Conservation (phyloP, 306 rosid species). For the Castanea sativa region DNA sequence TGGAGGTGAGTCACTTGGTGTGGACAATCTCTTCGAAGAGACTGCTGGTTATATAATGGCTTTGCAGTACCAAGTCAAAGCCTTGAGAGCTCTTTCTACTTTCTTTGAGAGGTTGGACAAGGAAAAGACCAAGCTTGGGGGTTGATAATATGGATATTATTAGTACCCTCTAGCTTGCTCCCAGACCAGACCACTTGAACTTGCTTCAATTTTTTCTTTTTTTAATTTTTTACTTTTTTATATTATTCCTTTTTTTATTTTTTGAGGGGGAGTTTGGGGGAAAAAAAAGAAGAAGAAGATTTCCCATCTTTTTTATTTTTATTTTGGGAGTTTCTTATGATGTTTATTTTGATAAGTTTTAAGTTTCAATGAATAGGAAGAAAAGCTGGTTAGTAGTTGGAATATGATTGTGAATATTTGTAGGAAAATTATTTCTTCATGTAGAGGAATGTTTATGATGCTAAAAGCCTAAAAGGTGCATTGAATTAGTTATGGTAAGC, state of each 20-base stretch:
- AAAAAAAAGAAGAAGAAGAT: too few species aligned
- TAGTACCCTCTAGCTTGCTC: background rate
- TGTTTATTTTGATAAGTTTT: slow-evolving; percentile 21
- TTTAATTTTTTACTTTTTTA: background rate
- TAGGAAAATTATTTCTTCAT: slow-evolving; percentile 12
- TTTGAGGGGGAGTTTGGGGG: too few species aligned
- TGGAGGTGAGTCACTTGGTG: slow-evolving; percentile 63
- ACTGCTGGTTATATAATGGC: slow-evolving; percentile 80
- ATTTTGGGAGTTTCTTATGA: slow-evolving; percentile 7
- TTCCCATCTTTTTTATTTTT: slow-evolving; percentile 18
- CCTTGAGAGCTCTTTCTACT: slow-evolving; percentile 57
- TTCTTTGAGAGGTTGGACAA: slow-evolving; percentile 64
- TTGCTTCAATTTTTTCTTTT: slow-evolving; percentile 18
- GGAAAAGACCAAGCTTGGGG: slow-evolving; percentile 67
- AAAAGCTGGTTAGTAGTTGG: slow-evolving; percentile 8
- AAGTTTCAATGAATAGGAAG: slow-evolving; percentile 15
- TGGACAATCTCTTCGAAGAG: slow-evolving; percentile 79
- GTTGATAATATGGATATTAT: slow-evolving; percentile 26
- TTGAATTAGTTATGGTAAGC: slow-evolving; percentile 20
- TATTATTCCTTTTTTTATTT: background rate
- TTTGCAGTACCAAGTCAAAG: slow-evolving; percentile 71
- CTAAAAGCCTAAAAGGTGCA: slow-evolving; percentile 4
- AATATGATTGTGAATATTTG: slow-evolving; percentile 14
- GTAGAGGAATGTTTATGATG: slow-evolving; percentile 18
- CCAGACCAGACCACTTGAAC: background rate